Evolutionary conservation across 192 early-diverging fungal species (phyloP).

Genomic region (Lunasporangiospora selenospora): DNA sequence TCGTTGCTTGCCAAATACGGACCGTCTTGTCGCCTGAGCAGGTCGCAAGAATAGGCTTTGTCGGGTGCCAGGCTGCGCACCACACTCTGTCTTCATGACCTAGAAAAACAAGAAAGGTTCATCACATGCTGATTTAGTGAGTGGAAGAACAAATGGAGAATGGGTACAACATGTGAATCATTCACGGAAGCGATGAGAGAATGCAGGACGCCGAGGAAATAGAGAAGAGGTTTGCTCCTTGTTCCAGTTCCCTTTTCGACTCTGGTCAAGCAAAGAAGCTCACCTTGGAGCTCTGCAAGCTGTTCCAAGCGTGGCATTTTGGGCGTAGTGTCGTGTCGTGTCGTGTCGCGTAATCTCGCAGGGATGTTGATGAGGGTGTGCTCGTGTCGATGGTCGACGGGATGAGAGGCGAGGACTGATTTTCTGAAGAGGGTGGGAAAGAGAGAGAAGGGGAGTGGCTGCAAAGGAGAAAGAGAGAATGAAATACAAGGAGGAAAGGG

Average conservation of each 20-base stretch:
- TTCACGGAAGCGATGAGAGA: no score
- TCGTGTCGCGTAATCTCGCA: no score
- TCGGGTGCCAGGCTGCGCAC: constrained; percentile 87
- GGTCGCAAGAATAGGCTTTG: constrained; percentile 74
- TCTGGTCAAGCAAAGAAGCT: not conserved
- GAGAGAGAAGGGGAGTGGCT: no score
- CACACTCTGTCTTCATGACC: constrained; percentile 88
- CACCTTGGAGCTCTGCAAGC: constrained; percentile 66
- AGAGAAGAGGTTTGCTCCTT: constrained; percentile 8
- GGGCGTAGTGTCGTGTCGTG: not conserved
- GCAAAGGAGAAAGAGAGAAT: not conserved
- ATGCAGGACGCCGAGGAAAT: no score
- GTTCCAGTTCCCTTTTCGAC: not conserved
- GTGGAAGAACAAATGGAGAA: not conserved
- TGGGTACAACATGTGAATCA: no score
- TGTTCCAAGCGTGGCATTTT: constrained; percentile 61
- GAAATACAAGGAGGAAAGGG: not conserved
- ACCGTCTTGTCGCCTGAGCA: constrained; percentile 91
- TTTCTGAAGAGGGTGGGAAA: not conserved
- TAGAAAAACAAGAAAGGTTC: constrained; percentile 20
- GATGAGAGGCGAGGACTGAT: no score
- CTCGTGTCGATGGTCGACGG: not conserved
- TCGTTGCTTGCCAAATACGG: constrained; percentile 77
- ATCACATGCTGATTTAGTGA: no score
- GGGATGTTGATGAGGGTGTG: not conserved